Evolutionary conservation across 768 basidiomycete species (phyloP), one percentile per base, ranked within the genome.

Genomic region (Galerina sulciceps): DNA sequence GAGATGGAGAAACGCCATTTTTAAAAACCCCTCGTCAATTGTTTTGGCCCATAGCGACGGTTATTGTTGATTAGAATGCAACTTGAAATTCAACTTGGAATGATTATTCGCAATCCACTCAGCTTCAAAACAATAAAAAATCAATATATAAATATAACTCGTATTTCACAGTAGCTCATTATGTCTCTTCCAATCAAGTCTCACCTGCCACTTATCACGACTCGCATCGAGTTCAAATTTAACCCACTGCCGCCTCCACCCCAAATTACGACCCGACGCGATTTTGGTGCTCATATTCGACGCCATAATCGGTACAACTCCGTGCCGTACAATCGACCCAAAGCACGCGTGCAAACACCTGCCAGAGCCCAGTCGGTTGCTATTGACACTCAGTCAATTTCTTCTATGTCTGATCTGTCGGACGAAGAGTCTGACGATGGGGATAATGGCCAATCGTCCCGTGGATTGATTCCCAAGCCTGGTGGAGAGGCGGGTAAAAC

Each of bases 201-300:
- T 5, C 57, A 58, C 50, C 57, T 58, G 10, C 57, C 57, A 2
- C 57, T 58, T 41, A 51, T 52, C 23, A 44, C 57, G 15, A 34
- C 48, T n/a, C 49, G 50, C 10, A 45, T 58, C 34, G n/a, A 51
- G 17, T 58, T 52, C 23, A 42, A 58, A 23, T 37, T 37, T n/a
- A 45, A 52, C 34, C 11, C 34, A 10, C 43, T 52, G 14, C 49
- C 48, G 20, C 49, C 57, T 36, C 49, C 31, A 14, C 49, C 57
- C 14, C 20, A 52, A 11, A 51, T 58, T 15, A 58, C 57, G 13
- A 6, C n/a, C 13, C 57, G 57, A 13, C 5, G 17, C 2, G 35
- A 58, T 22, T 42, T 52, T 22, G 38, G 22, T 6, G 37, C 22
- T 6, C n/a, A 42, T 14, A 50, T 57, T 34, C 45, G 47, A 2